A percentile compares a stretch with the other conserved stretches of the same genome.
These are phyloP conservation scores for Phaeotremella skinneri DNA, from an alignment of 768 basidiomycete genomes.

Conservation along the genomic window DNA sequence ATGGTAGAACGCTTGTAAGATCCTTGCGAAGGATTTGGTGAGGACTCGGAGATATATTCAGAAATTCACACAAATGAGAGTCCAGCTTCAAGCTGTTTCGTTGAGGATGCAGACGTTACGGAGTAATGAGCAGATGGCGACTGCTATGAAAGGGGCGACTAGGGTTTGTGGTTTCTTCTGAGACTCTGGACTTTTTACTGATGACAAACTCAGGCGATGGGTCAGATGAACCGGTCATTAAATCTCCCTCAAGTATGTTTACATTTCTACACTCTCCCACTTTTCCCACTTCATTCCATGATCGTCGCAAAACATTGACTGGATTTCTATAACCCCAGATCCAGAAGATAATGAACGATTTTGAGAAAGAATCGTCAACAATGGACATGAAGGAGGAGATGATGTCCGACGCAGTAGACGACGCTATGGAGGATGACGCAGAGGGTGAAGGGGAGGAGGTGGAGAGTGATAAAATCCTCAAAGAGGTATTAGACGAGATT, in stretches of 20 bases:
- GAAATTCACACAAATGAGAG: constrained; percentile 99
- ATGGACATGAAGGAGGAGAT: constrained; percentile 99
- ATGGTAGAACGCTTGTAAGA: constrained; percentile 89
- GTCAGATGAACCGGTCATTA: constrained; percentile 91
- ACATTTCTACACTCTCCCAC: background rate
- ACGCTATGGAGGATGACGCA: constrained; percentile 78
- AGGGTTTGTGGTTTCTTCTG: constrained; percentile 61
- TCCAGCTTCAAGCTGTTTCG: constrained; percentile 92
- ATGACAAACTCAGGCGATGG: constrained; percentile 73
- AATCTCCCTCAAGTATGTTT: constrained; percentile 67
- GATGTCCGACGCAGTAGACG: constrained; percentile 98
- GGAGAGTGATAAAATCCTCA: constrained; percentile 91
- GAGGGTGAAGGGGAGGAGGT: constrained; percentile 91
- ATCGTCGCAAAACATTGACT: constrained; percentile 1
- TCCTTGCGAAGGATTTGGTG: constrained; percentile 98
- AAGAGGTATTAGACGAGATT: constrained; percentile 95
- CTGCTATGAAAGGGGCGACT: constrained; percentile 97
- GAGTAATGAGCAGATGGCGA: constrained; percentile 98
- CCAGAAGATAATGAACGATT: constrained; percentile 94
- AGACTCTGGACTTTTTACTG: background rate
- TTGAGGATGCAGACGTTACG: constrained; percentile 92
- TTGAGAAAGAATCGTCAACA: constrained; percentile 92
- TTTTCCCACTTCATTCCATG: background rate
- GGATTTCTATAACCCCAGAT: constrained; percentile 57
- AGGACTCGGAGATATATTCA: constrained; percentile 91